Evolutionary conservation across 345 rosid genomes (phyloP).

Genomic region (Pistacia atlantica): DNA sequence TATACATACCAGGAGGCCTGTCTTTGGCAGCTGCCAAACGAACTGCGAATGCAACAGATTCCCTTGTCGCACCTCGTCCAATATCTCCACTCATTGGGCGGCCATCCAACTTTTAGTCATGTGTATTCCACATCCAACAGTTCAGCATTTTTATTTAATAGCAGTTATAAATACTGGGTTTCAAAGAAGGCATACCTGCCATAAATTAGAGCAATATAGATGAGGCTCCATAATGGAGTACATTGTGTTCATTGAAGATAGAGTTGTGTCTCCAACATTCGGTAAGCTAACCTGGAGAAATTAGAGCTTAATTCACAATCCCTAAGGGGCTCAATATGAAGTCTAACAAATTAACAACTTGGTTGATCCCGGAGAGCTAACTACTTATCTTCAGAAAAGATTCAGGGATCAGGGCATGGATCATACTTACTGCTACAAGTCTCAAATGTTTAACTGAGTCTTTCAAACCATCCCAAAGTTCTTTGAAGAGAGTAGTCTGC

Average conservation of each 20-base stretch:
- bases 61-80: constrained; percentile 62
- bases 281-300: constrained; percentile 56
- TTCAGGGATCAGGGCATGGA: background rate
- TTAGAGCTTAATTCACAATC: background rate
- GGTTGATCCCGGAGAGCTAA: background rate
- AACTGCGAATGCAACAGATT: constrained; percentile 52
- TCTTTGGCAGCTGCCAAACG: constrained; percentile 43
- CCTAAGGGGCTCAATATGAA: background rate
- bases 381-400: background rate
- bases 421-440: constrained; percentile 56
- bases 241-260: constrained; percentile 51
- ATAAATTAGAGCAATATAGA: constrained; percentile 50
- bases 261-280: constrained; percentile 42
- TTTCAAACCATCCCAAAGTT: constrained; percentile 54
- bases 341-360: background rate
- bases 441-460: constrained; percentile 41
- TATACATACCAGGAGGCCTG: constrained; percentile 46
- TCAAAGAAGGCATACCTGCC: constrained; percentile 48
- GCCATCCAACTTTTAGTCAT: constrained; percentile 54
- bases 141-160: background rate
- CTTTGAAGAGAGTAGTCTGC: constrained; percentile 41
- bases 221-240: constrained; percentile 50
- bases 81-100: constrained; percentile 77
- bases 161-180: background rate
- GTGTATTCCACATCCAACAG: background rate